Evolutionary conservation across 495 filamentous ascomycete genomes (phyloP).

Genomic region (Friedmanniomyces simplex): DNA sequence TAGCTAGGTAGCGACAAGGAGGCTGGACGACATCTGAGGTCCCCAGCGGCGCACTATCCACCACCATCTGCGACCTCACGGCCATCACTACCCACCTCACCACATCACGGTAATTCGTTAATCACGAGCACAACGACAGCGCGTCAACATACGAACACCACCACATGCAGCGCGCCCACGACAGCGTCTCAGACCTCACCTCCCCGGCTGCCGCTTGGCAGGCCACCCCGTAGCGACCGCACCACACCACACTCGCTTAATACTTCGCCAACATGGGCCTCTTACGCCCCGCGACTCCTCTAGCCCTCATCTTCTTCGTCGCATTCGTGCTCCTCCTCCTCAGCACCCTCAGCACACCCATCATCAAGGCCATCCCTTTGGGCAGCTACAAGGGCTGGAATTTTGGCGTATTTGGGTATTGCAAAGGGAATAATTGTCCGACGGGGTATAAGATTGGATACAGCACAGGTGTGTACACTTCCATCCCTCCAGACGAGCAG

Average conservation of each 20-base stretch:
- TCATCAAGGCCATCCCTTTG: slow-evolving; percentile 75
- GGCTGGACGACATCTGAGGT: too few relatives aligned
- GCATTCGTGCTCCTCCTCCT: slow-evolving; percentile 80
- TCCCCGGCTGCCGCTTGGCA: background rate
- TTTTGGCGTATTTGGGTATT: slow-evolving; percentile 93
- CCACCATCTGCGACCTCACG: too few relatives aligned
- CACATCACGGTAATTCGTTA: too few relatives aligned
- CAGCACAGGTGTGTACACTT: slow-evolving; percentile 49
- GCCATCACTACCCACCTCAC: too few relatives aligned
- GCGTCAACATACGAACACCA: background rate
- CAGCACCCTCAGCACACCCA: slow-evolving; percentile 85
- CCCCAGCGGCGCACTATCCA: too few relatives aligned
- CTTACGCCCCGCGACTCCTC: slow-evolving; percentile 84
- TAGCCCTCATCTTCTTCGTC: slow-evolving; percentile 72
- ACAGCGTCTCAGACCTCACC: background rate
- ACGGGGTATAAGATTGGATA: slow-evolving; percentile 69
- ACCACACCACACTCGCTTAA: slow-evolving; percentile 16
- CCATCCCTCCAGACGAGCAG: too few relatives aligned
- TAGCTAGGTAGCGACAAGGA: too few relatives aligned
- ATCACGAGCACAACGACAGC: background rate
- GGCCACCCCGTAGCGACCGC: background rate
- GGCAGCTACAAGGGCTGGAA: slow-evolving; percentile 63
- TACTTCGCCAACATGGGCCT: slow-evolving; percentile 34
- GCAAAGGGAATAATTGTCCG: slow-evolving; percentile 51
- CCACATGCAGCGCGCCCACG: background rate